Conservation (phyloP, 331 rosid genomes). For the Dryas integrifolia region DNA sequence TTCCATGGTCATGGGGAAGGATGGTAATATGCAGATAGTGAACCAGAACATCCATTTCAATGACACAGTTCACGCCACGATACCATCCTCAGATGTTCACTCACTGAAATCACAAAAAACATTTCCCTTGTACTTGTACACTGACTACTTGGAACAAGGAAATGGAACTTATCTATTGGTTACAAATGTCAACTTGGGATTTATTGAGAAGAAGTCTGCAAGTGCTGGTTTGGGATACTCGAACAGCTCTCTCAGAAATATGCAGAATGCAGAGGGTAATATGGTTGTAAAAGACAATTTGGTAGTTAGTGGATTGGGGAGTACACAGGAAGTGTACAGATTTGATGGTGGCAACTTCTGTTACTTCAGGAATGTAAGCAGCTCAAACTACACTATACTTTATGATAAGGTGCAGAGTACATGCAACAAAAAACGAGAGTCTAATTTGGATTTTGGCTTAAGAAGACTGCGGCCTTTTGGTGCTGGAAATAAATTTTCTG, state of each 20-base stretch:
- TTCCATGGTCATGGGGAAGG: slow-evolving; percentile 44
- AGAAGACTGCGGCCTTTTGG: slow-evolving; percentile 26
- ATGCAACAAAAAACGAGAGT: slow-evolving; percentile 39
- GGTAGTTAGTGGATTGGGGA: slow-evolving; percentile 57
- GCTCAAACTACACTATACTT: slow-evolving; percentile 72
- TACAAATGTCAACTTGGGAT: slow-evolving; percentile 55
- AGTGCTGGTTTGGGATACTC: slow-evolving; percentile 24
- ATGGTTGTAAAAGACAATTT: slow-evolving; percentile 50
- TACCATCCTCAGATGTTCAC: slow-evolving; percentile 27
- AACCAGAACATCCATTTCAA: slow-evolving; percentile 54
- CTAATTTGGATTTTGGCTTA: slow-evolving; percentile 21
- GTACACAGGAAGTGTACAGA: slow-evolving; percentile 60
- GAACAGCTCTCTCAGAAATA: slow-evolving; percentile 50
- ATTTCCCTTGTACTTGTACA: slow-evolving; percentile 41
- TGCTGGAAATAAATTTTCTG: not conserved
- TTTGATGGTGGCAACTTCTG: slow-evolving; percentile 47
- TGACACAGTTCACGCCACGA: slow-evolving; percentile 30
- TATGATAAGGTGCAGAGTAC: slow-evolving; percentile 42
- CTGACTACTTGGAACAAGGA: slow-evolving; percentile 32
- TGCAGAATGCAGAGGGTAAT: slow-evolving; percentile 62
- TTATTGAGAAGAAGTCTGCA: slow-evolving; percentile 35
- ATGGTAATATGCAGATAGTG: slow-evolving; percentile 56
- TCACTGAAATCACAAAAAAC: slow-evolving; percentile 32
- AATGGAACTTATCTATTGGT: slow-evolving; percentile 30
- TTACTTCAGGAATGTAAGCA: slow-evolving; percentile 65